Evolutionary conservation across 768 basidiomycete genomes (phyloP).

Genomic region (Lactarius sp.): DNA sequence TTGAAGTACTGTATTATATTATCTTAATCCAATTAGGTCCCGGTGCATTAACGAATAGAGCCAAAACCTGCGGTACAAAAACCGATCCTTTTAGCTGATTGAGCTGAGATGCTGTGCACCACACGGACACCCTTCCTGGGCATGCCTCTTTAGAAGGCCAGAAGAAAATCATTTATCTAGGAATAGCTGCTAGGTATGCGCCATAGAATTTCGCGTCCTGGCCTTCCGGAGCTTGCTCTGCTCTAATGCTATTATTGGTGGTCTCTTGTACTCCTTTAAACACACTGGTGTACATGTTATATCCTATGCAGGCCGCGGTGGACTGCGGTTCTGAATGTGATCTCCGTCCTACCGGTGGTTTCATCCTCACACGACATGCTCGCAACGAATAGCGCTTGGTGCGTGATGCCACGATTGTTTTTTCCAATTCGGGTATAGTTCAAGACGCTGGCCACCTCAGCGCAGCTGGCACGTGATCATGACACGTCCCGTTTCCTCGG

Average conservation of each 20-base stretch:
- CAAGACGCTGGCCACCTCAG: not conserved
- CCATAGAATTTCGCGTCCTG: not conserved
- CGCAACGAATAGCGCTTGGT: not conserved
- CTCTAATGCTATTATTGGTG: not conserved
- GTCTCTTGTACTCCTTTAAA: not conserved
- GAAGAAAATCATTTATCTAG: not conserved
- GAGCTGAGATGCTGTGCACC: not conserved
- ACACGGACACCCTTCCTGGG: not conserved
- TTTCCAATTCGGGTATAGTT: constrained; percentile 1
- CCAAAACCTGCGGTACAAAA: constrained; percentile 3
- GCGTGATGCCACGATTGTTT: not conserved
- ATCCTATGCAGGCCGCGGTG: constrained; percentile 4
- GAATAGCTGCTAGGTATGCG: not conserved
- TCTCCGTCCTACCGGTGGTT: not conserved
- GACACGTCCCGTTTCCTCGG: not conserved
- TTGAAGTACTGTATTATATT: constrained; percentile 17
- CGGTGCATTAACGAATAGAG: constrained; percentile 7
- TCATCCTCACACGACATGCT: not conserved
- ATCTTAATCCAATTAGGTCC: constrained; percentile 1
- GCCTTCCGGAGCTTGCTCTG: not conserved
- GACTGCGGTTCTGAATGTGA: constrained; percentile 12
- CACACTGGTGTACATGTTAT: not conserved
- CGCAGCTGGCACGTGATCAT: constrained; percentile 19
- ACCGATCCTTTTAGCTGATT: not conserved
- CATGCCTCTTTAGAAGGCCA: not conserved